Evolutionary conservation across 2,329 filamentous ascomycete species (phyloP), one percentile per base, ranked within the genome.

Genomic region (Neophaeococcomyces mojaviensis): DNA sequence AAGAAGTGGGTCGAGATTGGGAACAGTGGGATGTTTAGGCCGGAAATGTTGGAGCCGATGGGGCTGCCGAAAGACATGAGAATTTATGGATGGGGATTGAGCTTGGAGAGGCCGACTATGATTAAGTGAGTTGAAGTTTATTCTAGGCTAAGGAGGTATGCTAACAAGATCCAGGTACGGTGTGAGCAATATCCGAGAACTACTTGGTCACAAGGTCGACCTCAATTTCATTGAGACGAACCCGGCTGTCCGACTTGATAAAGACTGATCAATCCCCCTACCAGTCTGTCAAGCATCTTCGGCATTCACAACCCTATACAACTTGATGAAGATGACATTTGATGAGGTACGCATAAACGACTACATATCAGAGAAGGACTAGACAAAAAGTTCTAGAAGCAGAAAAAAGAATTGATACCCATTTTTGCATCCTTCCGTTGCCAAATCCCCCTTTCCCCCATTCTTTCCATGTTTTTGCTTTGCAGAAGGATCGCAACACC

Each of bases 11-110:
- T 97, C 20, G 92, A 97, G 71, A 97, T 97, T 63, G 92, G 92
- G 49, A 97, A 98, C 72, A 90, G 84, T 58, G 92, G 92, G 53
- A 97, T 98, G 89, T 98, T 98, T 81, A 78, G 92, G 55, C 89
- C 92, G 1, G 92, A 98, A 69, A 96, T 97, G 90, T 68, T 96
- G 61, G 85, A 95, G 68, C 75, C 88, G 4, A 95, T 96, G 89
- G 90, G 90, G 28, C 68, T 97, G 60, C 89, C 89, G 19, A 88
- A 83, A 68, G 86, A 95, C 60, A 81, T 97, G 80, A 76, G 86
- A 52, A 89, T 96, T 8, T 97, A 95, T 63, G 92, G 92, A 28
- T 97, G 88, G 77, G 92, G 92, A 31, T 70, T 98, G 62, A 87
- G 81, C 65, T 68, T 98, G 62, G 92, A 98, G 74, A 73, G 92